Conservation (phyloP, 2,329 filamentous ascomycete genomes). For the Scleromitrula shiraiana region DNA sequence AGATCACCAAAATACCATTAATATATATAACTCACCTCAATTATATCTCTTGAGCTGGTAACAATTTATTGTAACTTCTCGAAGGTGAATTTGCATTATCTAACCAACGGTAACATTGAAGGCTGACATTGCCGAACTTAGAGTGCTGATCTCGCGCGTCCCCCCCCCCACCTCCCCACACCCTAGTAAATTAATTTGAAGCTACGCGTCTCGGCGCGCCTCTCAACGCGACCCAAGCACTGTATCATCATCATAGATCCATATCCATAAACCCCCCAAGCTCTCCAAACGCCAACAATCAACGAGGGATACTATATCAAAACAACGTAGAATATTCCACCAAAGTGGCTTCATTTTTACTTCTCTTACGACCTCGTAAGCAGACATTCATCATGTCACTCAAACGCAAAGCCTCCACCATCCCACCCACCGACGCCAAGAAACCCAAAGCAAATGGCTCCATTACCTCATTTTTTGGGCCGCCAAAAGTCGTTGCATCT, state of each 20-base stretch:
- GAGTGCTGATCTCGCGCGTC: conserved; percentile 7
- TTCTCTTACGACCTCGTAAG: conserved; percentile 8
- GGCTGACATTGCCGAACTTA: neutral
- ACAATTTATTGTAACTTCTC: neutral
- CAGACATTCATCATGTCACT: conserved; percentile 32
- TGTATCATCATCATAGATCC: neutral
- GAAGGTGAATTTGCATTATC: neutral
- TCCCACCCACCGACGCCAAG: conserved; percentile 47
- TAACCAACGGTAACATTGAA: too few species aligned
- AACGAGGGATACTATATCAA: neutral
- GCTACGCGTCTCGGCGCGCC: neutral
- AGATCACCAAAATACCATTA: neutral
- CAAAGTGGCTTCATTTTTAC: conserved; percentile 21
- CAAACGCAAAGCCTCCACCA: conserved; percentile 58
- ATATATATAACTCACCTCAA: neutral
- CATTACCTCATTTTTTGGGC: conserved; percentile 85
- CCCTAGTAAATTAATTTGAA: conserved; percentile 4
- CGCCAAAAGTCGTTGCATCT: conserved; percentile 34
- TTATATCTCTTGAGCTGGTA: neutral
- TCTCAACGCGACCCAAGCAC: neutral
- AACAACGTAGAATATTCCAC: neutral
- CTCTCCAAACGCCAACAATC: neutral
- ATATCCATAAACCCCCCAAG: neutral
- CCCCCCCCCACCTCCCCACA: too few species aligned
- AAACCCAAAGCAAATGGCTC: conserved; percentile 66